Base-by-base conservation (phyloP, 1,284 basidiomycete species). In the Malassezia nana region DNA sequence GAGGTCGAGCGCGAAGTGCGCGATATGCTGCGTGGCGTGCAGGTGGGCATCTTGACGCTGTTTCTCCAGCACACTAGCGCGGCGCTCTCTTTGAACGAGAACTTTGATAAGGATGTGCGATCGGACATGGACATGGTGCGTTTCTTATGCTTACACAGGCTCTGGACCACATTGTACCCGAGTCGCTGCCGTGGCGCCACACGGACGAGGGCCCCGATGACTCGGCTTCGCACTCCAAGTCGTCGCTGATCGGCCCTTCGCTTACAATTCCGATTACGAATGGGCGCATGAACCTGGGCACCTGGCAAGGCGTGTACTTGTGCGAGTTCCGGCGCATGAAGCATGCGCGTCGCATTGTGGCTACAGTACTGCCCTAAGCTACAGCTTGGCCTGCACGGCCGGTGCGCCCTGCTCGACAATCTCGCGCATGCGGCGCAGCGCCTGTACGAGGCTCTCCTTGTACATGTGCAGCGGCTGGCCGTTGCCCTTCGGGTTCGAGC, bases 31-130 rank as follows among this genome's bases (percentile, higher is more conserved):
- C 80, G 84, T 41, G 89, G 89, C 0, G 75, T 95, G 44, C 78
- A 81, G 59, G 80, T 42, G 49, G 66, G 68, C 13, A 70, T 76
- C 18, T 72, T 78, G 47, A 76, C 74, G 38, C 65, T 78, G 29
- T 76, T 76, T 67, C 89, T 88, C 66, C 83, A 91, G 74, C 89
- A 94, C 74, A 94, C 89, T 1, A 88, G 86, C 42, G 87, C 87
- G 24, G 89, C 85, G 1, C 76, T 94, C 64, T 89, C 86, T 0
- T 78, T 92, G 59, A 89, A 91, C 75, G 86, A 89, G 76, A 89
- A 89, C 69, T 86, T 75, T 65, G 88, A 90, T 72, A 76, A 77
- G 65, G 84, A 84, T 82, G 66, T 58, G 60, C 62, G 62, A 30
- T 59, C 52, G 32, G 78, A 78, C 55, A 78, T 78, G 77, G 76